Evolutionary conservation across 306 rosid genomes (phyloP), one percentile per base, ranked within the genome.

Genomic region (Cicer pinnatifidum): DNA sequence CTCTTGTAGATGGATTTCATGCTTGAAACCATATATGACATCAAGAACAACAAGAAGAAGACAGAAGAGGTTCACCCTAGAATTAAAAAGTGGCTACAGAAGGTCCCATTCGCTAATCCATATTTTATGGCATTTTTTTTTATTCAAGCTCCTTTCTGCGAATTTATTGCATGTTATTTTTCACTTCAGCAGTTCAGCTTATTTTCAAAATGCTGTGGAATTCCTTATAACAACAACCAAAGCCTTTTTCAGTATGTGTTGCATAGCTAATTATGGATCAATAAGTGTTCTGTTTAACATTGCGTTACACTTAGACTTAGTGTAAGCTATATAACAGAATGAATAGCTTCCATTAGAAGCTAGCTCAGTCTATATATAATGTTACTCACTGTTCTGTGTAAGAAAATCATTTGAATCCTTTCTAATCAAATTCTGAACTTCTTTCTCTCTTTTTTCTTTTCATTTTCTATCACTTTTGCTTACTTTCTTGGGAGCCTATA

Each of bases 41-140:
- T 94, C 84, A 94, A 94, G 86, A 94, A 94, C 86, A 94, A 94
- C 92, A 94, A 88, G 86, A 94, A 81, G 72, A 87, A 83, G 82
- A 58, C 82, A 11, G 91, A 88, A 84, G 96, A 94, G 68, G 97
- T 89, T 74, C 88, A 86, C 64, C 76, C 90, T n/a, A 82, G 89
- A 78, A 86, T 91, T 66, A 94, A 91, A 73, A 91, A 89, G 78
- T 94, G 98, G 98, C 87, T 94, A 73, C 95, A 89, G 33, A 89
- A 89, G 97, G 98, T 94, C 41, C 74, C 44, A n/a, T 51, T 61
- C 71, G 71, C 28, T 50, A 33, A 75, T 78, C 33, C 17, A 16
- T 62, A 45, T 40, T 78, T 78, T 52, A 60, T 78, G 13, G 57
- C 67, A 38, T 66, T 75, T 57, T 76, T 56, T 53, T 23, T 53